Conservation (phyloP, 305 asterid genomes). For the Fraxinus velutina region DNA sequence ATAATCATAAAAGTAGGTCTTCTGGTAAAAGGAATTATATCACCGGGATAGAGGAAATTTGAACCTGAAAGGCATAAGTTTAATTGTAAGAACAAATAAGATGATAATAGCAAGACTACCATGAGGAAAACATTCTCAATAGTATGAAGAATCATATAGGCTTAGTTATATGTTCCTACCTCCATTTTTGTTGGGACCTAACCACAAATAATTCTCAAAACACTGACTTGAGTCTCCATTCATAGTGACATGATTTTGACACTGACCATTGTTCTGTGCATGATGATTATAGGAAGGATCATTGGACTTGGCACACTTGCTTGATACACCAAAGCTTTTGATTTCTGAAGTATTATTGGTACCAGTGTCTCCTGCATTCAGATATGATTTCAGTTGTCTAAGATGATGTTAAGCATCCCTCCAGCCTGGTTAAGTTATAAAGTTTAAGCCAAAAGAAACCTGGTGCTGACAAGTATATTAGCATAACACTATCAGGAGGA, state of each 20-base stretch:
- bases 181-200: conserved; percentile 55
- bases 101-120: conserved; percentile 3
- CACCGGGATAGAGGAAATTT: conserved; percentile 83
- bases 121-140: conserved; percentile 4
- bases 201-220: conserved; percentile 36
- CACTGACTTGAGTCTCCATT: conserved; percentile 31
- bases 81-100: conserved; percentile 17
- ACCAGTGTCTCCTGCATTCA: conserved; percentile 27
- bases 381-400: conserved; percentile 26
- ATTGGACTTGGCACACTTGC: conserved; percentile 30
- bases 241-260: conserved; percentile 28
- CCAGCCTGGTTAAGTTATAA: conserved; percentile 19
- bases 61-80: conserved; percentile 50
- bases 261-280: conserved; percentile 27
- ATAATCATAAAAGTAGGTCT: conserved; percentile 82
- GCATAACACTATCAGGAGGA: conserved; percentile 75
- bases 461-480: conserved; percentile 76
- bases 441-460: conserved; percentile 42
- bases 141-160: neutral
- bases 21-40: conserved; percentile 89
- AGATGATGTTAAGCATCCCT: conserved; percentile 14
- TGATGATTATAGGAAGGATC: conserved; percentile 19
- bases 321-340: conserved; percentile 32
- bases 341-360: conserved; percentile 24
- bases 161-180: conserved; percentile 38